These are phyloP conservation scores for Conticribra weissflogii DNA, from an alignment of 108 stramenopile genomes.

Conservation along the genomic window DNA sequence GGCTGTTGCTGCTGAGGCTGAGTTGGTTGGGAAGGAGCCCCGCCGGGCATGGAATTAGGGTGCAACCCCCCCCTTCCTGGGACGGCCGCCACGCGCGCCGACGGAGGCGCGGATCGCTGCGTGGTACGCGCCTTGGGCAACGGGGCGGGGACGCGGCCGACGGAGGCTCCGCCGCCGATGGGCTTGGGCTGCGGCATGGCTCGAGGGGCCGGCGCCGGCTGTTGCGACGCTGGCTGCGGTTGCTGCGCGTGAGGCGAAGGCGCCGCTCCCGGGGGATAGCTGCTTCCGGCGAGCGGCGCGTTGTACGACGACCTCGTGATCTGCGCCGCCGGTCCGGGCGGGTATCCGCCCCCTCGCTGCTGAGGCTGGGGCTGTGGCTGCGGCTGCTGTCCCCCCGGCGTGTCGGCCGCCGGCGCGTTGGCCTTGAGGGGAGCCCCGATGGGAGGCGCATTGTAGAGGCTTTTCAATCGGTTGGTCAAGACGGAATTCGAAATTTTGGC, in stretches of 20 bases:
- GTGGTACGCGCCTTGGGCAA: constrained; percentile 30
- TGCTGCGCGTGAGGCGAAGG: neutral
- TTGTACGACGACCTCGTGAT: too few relatives aligned
- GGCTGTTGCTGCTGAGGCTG: constrained; percentile 5
- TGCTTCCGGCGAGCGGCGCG: neutral
- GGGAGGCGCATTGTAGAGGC: constrained; percentile 25
- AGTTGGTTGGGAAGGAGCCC: constrained; percentile 3
- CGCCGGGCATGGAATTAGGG: neutral
- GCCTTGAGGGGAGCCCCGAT: constrained; percentile 2
- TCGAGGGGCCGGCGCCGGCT: constrained; percentile 5
- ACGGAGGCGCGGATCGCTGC: constrained; percentile 24
- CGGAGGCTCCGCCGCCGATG: constrained; percentile 1
- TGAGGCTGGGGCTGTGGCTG: constrained; percentile 4
- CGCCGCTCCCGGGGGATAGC: neutral
- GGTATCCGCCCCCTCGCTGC: too few relatives aligned
- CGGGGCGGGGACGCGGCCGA: constrained; percentile 23
- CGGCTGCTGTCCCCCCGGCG: neutral
- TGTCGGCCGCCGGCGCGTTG: neutral
- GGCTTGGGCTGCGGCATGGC: constrained; percentile 12
- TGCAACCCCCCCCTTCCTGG: constrained; percentile 1
- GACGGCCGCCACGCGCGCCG: constrained; percentile 27
- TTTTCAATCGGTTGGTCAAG: constrained; percentile 46
- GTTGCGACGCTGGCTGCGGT: constrained; percentile 11
- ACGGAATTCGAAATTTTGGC: constrained; percentile 30
- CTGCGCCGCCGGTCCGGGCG: too few relatives aligned